Base-by-base conservation (phyloP, 2,329 filamentous ascomycete genomes). In the Cladorrhinum sp. region DNA sequence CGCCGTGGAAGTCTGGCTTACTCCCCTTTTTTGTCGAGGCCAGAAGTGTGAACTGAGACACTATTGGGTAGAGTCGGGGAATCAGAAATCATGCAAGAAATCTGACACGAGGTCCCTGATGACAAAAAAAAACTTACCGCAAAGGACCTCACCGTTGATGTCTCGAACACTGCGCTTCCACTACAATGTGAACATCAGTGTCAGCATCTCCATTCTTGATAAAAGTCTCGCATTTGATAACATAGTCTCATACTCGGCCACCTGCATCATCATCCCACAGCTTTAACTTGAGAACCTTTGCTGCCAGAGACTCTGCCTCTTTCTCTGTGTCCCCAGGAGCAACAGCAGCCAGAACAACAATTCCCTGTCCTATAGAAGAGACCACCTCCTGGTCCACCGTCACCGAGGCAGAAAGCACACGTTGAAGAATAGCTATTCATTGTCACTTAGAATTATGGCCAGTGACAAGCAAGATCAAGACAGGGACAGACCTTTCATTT, bases 11-110 rank as follows among this genome's bases (percentile, higher is more conserved):
- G 73, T 96, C 90, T 32, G 95, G 96, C 74, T 96, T 98, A 72
- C 87, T 93, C 64, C 93, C 93, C 75, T 98, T 98, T 72, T 93
- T 96, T n/a, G 93, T 93, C 50, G 88, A 90, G 51, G 92, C 96
- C 54, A 96, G 83, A 9, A 99, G 84, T 2, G 95, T 99, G 72
- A 99, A 99, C 76, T 99, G 95, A 13, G 95, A 98, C 50, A 99
- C 93, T 96, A 20, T 48, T 13, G 9, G 10, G 16, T 24, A 12
- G 18, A 20, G 18, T n/a, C 8, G 8, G 7, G 13, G 29, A 32
- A 32, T 16, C 32, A 24, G 20, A 41, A 20, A 13, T 32, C 27
- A 32, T 32, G 27, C 27, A 29, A 4, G 57, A 65, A 52, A 66
- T 55, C 27, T 12, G 12, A 16, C 8, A 7, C 20, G 4, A 3